Evolutionary conservation across 2,329 filamentous ascomycete genomes (phyloP).

Genomic region (Sporothrix euskadiensis): DNA sequence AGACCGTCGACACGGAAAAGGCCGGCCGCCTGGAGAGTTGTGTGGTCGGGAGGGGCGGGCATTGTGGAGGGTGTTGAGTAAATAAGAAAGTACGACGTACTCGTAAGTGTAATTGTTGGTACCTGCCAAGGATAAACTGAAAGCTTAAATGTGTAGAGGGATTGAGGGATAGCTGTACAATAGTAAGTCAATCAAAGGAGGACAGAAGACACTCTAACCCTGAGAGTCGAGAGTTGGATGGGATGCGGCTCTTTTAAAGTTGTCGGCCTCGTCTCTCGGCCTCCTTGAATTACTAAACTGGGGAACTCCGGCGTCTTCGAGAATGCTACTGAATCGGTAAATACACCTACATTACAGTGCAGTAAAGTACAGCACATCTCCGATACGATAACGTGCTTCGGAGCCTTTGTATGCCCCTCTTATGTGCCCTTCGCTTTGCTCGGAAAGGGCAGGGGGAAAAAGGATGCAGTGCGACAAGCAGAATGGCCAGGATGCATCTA

Average conservation of each 20-base stretch:
- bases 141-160: not conserved
- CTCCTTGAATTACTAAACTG: not conserved
- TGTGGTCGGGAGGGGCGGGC: not conserved
- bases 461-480: not conserved
- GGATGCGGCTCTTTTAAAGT: not conserved
- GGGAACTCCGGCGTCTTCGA: not conserved
- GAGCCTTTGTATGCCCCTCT: not conserved
- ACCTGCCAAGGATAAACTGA: not conserved
- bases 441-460: not conserved
- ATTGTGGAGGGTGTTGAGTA: not conserved
- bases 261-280: not conserved
- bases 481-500: not conserved
- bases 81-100: not conserved
- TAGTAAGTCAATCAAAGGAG: not conserved
- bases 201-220: not conserved
- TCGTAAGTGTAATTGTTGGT: not conserved
- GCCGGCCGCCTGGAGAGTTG: constrained; percentile 2
- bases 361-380: not conserved
- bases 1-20: constrained; percentile 54
- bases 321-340: not conserved
- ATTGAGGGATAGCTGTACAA: too few relatives aligned
- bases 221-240: not conserved
- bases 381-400: not conserved
- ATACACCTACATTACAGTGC: not conserved
- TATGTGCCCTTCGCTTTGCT: not conserved